Percentiles rank a stretch among this genome's conserved stretches.
Conservation (phyloP, 345 rosid genomes). For the Populus euphratica region DNA sequence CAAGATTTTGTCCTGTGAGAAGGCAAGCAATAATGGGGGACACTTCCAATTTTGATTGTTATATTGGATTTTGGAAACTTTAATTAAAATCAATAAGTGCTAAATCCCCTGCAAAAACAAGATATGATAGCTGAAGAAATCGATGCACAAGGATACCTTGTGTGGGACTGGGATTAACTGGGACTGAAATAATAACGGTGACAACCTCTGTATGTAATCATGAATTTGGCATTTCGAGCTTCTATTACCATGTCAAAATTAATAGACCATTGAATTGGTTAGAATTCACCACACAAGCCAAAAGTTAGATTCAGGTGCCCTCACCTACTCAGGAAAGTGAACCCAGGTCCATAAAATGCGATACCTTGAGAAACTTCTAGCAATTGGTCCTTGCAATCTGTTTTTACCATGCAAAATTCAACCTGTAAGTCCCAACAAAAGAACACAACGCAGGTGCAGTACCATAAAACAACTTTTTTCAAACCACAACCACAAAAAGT, state of each 20-base stretch:
- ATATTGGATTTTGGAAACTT: neutral
- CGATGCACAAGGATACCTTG: conserved; percentile 7
- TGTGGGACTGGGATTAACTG: neutral
- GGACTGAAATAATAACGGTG: neutral
- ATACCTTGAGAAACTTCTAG: neutral
- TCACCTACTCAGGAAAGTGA: neutral
- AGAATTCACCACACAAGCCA: neutral
- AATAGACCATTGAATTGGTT: neutral
- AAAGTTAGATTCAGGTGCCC: neutral
- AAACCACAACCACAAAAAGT: no score
- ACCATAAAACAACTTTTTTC: no score
- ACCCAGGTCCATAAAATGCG: neutral
- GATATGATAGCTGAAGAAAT: neutral
- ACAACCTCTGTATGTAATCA: neutral
- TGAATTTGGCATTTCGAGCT: neutral
- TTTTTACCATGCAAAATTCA: neutral
- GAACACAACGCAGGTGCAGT: neutral
- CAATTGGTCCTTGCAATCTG: neutral
- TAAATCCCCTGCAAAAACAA: neutral
- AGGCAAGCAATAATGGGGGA: neutral
- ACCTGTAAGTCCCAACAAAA: neutral
- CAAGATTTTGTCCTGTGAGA: neutral
- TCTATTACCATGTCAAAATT: no score
- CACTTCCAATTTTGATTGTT: neutral
- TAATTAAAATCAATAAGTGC: neutral